Percentiles rank a stretch among this genome's conserved stretches.
phyloP scores from a whole-genome alignment of 2,329 filamentous ascomycete genomes.

The Paraphoma chrysanthemicola region DNA sequence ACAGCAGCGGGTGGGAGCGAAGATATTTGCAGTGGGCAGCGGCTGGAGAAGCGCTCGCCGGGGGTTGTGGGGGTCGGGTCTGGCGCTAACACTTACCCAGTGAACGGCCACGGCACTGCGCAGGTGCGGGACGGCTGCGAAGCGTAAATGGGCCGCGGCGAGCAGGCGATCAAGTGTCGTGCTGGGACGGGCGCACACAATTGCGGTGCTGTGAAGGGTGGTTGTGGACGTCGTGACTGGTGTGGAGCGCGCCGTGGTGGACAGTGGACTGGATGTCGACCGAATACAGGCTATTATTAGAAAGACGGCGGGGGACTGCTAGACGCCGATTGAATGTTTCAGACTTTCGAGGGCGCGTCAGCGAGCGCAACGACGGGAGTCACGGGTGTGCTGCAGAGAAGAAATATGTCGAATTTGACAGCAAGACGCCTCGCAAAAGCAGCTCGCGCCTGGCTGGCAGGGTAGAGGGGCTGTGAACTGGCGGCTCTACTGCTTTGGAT shows the following conservation, averaged over 20 bases:
- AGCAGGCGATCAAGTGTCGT: constrained; percentile 10
- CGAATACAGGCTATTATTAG: constrained; percentile 37
- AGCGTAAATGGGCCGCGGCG: constrained; percentile 16
- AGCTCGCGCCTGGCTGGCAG: constrained; percentile 12
- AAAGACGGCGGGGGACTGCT: constrained; percentile 27
- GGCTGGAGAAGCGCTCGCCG: constrained; percentile 44
- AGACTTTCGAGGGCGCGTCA: constrained; percentile 22
- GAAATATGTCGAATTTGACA: not conserved
- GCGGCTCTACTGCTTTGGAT: constrained; percentile 24
- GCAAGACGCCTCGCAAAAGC: not conserved
- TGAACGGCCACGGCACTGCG: constrained; percentile 31
- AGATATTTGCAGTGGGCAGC: constrained; percentile 36
- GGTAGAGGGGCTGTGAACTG: constrained; percentile 21
- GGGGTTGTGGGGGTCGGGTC: constrained; percentile 35
- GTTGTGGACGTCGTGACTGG: constrained; percentile 9
- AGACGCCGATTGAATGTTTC: constrained; percentile 39
- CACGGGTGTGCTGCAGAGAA: not conserved
- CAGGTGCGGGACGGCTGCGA: constrained; percentile 15
- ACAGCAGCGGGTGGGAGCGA: constrained; percentile 20
- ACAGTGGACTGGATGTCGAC: not conserved
- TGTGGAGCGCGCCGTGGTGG: not conserved
- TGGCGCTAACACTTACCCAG: constrained; percentile 49
- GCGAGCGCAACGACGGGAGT: constrained; percentile 8
- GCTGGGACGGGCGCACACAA: constrained; percentile 12
- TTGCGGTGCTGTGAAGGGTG: constrained; percentile 19